Evolutionary conservation across 352 stramenopile species (phyloP).

Genomic region (Globisporangium megalacanthum): DNA sequence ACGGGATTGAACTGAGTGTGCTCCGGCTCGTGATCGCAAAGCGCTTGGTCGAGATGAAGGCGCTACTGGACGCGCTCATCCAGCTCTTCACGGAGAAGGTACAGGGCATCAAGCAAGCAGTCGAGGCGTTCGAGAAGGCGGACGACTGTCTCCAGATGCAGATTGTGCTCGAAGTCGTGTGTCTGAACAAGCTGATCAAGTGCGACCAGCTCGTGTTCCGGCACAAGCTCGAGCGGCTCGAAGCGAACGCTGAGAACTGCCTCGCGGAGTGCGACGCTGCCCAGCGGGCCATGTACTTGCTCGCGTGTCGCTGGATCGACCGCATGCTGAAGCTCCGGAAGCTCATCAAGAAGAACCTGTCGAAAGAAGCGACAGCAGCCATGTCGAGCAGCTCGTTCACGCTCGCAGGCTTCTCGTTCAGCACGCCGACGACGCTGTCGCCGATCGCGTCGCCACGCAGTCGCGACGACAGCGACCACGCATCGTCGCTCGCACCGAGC

Average conservation of each 20-base stretch:
- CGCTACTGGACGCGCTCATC: slow-evolving; percentile 38
- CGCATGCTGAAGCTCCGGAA: slow-evolving; percentile 70
- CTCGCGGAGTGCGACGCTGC: slow-evolving; percentile 41
- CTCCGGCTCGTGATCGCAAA: slow-evolving; percentile 19
- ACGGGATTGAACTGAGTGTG: slow-evolving; percentile 20
- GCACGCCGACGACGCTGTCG: slow-evolving; percentile 36
- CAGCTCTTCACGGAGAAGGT: slow-evolving; percentile 60
- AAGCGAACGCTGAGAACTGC: slow-evolving; percentile 20
- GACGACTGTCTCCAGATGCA: slow-evolving; percentile 43
- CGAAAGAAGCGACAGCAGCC: slow-evolving; percentile 22
- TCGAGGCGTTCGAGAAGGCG: slow-evolving; percentile 54
- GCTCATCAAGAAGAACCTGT: slow-evolving; percentile 56
- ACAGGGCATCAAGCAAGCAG: slow-evolving; percentile 43
- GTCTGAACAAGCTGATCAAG: slow-evolving; percentile 42
- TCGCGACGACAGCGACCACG: slow-evolving; percentile 15
- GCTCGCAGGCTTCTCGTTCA: slow-evolving; percentile 47
- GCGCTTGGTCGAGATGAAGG: slow-evolving; percentile 26
- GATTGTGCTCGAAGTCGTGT: slow-evolving; percentile 68
- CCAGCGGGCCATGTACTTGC: slow-evolving; percentile 55
- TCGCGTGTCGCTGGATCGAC: slow-evolving; percentile 70
- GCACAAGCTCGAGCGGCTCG: slow-evolving; percentile 36
- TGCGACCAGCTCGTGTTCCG: slow-evolving; percentile 33
- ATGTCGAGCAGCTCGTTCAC: slow-evolving; percentile 39
- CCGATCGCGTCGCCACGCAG: slow-evolving; percentile 37
- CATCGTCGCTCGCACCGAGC: slow-evolving; percentile 30